Conservation (phyloP, 2,329 filamentous ascomycete species). For the Pyrenochaeta sp. region DNA sequence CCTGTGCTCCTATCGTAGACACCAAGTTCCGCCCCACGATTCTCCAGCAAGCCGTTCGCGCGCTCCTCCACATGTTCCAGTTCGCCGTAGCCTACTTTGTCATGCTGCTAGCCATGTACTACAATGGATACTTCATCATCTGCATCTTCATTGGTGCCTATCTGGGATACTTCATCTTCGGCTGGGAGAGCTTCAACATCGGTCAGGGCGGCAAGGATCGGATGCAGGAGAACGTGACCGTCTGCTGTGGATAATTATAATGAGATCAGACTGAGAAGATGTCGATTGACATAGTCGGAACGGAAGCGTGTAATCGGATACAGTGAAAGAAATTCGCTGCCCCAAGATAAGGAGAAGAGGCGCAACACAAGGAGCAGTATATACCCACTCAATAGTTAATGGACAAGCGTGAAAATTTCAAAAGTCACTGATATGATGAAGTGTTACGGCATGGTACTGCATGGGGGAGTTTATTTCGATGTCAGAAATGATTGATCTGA, state of each 20-base stretch:
- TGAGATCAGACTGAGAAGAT: neutral
- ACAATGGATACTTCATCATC: slow-evolving; percentile 73
- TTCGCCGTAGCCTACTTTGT: slow-evolving; percentile 82
- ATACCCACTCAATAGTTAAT: too few species aligned
- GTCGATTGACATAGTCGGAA: neutral
- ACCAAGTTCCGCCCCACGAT: slow-evolving; percentile 62
- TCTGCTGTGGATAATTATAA: slow-evolving; percentile 43
- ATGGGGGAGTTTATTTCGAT: too few species aligned
- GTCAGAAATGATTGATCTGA: too few species aligned
- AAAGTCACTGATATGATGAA: too few species aligned
- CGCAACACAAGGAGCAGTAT: too few species aligned
- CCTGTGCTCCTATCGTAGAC: slow-evolving; percentile 1
- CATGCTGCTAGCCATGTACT: slow-evolving; percentile 76
- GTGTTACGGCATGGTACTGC: too few species aligned
- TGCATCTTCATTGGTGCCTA: slow-evolving; percentile 49
- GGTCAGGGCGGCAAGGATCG: slow-evolving; percentile 32
- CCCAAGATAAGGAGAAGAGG: too few species aligned
- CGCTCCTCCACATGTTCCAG: slow-evolving; percentile 74
- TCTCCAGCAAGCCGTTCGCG: slow-evolving; percentile 72
- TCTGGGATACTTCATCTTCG: slow-evolving; percentile 46
- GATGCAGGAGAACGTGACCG: slow-evolving; percentile 45
- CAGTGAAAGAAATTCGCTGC: neutral
- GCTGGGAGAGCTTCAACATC: slow-evolving; percentile 44
- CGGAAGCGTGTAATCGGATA: neutral
- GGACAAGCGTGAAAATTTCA: too few species aligned